Conservation (phyloP, 306 rosid species). For the Acmispon strigosus region DNA sequence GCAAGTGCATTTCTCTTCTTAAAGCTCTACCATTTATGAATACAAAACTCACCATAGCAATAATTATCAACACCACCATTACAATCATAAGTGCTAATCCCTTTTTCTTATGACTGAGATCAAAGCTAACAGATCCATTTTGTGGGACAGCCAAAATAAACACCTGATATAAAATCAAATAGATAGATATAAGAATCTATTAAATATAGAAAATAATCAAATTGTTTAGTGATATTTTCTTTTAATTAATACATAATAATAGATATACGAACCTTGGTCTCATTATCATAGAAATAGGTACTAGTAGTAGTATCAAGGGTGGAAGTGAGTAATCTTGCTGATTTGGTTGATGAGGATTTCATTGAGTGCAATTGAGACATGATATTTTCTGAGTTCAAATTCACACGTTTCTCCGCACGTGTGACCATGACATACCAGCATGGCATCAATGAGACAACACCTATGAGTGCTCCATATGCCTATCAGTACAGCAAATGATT, state of each 20-base stretch:
- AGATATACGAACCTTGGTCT: slow-evolving; percentile 15
- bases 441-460: slow-evolving; percentile 15
- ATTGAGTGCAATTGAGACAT: background rate
- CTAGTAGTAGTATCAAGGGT: background rate
- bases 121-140: slow-evolving; percentile 4
- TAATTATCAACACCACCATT: slow-evolving; percentile 15
- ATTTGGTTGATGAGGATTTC: slow-evolving; percentile 25
- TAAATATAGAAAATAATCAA: too few relatives aligned
- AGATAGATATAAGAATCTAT: background rate
- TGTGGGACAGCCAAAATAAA: slow-evolving; percentile 37
- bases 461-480: slow-evolving; percentile 21
- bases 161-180: slow-evolving; percentile 42
- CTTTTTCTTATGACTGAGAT: slow-evolving; percentile 18
- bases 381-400: background rate
- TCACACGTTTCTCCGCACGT: background rate
- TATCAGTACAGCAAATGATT: slow-evolving; percentile 5
- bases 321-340: slow-evolving; percentile 18
- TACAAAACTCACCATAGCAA: slow-evolving; percentile 28
- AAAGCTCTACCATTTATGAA: slow-evolving; percentile 16
- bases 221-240: too few relatives aligned
- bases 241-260: too few relatives aligned
- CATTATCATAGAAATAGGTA: slow-evolving; percentile 17
- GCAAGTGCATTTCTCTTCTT: slow-evolving; percentile 52
- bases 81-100: slow-evolving; percentile 29
- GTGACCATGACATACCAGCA: slow-evolving; percentile 17